Evolutionary conservation across 164 flowering plant species (phyloP).

Genomic region (grape (Vitis vinifera)): DNA sequence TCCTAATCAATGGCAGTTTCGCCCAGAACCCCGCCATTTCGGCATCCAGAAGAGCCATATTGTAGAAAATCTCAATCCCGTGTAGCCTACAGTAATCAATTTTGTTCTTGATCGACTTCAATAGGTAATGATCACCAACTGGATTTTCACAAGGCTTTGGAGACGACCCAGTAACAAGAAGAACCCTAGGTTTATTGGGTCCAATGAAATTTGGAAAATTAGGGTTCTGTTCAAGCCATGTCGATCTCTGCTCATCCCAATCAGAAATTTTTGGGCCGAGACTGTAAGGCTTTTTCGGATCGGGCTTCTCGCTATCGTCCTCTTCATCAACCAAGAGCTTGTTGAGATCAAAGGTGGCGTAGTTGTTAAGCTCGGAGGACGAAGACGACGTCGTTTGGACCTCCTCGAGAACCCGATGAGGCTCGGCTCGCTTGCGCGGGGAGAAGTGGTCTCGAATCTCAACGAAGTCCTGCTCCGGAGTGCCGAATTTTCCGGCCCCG

Average conservation of each 20-base stretch:
- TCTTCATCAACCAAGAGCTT: conserved; percentile 48
- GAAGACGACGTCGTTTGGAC: conserved; percentile 23
- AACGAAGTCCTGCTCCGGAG: conserved; percentile 67
- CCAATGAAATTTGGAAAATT: conserved; percentile 33
- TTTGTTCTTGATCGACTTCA: conserved; percentile 57
- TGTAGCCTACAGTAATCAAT: conserved; percentile 60
- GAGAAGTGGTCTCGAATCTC: conserved; percentile 55
- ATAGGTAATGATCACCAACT: conserved; percentile 56
- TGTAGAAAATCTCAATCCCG: conserved; percentile 54
- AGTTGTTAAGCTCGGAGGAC: conserved; percentile 22
- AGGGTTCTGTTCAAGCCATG: conserved; percentile 43
- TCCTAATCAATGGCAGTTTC: conserved; percentile 50
- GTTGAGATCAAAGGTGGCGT: conserved; percentile 37
- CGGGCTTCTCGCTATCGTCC: conserved; percentile 37
- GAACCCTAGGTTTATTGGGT: conserved; percentile 42
- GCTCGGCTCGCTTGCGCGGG: conserved; percentile 42
- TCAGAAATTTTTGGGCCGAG: conserved; percentile 44
- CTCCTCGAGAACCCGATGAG: conserved; percentile 68
- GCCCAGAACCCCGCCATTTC: conserved; percentile 64
- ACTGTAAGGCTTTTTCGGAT: conserved; percentile 44
- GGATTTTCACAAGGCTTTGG: conserved; percentile 59
- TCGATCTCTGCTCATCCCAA: conserved; percentile 49
- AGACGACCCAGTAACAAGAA: conserved; percentile 58
- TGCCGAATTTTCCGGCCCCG: conserved; percentile 84
- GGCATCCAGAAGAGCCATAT: conserved; percentile 53